Conservation (phyloP, 2,329 filamentous ascomycete species). For the Dactylellina drechsleri region DNA sequence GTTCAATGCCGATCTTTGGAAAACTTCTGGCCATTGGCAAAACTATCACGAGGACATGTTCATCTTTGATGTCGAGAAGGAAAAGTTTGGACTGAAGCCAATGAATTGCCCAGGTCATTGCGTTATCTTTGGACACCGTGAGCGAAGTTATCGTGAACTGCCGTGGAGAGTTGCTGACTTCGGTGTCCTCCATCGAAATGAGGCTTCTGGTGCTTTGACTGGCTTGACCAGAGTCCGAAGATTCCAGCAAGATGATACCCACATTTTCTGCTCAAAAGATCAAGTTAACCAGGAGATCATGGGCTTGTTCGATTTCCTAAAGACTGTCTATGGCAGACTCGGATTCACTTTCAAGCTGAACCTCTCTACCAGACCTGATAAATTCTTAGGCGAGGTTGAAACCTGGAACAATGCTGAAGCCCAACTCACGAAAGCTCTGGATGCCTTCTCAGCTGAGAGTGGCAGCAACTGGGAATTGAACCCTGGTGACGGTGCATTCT, state of each 20-base stretch:
- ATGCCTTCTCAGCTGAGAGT: slow-evolving; percentile 74
- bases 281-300: slow-evolving; percentile 81
- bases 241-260: slow-evolving; percentile 95
- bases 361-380: slow-evolving; percentile 89
- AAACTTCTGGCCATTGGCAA: slow-evolving; percentile 92
- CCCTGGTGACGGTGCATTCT: slow-evolving; percentile 95
- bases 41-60: slow-evolving; percentile 97
- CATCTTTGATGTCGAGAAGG: slow-evolving; percentile 84
- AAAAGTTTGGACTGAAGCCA: slow-evolving; percentile 85
- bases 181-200: slow-evolving; percentile 92
- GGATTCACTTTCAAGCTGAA: slow-evolving; percentile 93
- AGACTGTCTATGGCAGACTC: slow-evolving; percentile 80
- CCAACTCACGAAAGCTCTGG: slow-evolving; percentile 80
- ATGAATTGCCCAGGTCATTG: slow-evolving; percentile 99
- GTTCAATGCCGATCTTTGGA: slow-evolving; percentile 93
- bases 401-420: slow-evolving; percentile 90
- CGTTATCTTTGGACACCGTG: slow-evolving; percentile 83
- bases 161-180: slow-evolving; percentile 95
- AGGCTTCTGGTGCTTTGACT: slow-evolving; percentile 88
- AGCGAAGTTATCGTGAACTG: slow-evolving; percentile 87
- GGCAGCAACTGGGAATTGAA: slow-evolving; percentile 86
- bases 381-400: slow-evolving; percentile 84
- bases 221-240: slow-evolving; percentile 91
- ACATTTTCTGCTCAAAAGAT: slow-evolving; percentile 91
- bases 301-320: slow-evolving; percentile 86